Percentiles rank a stretch among this genome's conserved stretches.
Conservation (phyloP, 2,329 filamentous ascomycete species). For the Fusarium denticulatum region DNA sequence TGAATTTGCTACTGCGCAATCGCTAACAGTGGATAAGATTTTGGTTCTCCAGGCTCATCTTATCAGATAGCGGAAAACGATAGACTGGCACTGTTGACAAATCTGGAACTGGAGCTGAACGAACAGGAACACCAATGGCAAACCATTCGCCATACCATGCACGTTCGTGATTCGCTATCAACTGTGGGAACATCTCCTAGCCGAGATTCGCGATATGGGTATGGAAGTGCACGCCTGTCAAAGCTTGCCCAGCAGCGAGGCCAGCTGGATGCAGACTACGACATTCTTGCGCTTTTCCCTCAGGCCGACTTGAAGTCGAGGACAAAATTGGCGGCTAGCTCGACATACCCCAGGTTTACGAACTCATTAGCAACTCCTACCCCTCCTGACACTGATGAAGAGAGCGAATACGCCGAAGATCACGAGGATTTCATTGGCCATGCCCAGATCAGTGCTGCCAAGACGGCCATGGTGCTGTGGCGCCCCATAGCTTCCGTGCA, state of each 20-base stretch:
- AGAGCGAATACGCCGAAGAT: conserved; percentile 48
- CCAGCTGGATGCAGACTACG: conserved; percentile 25
- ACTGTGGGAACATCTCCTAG: conserved; percentile 51
- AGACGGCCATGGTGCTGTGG: conserved; percentile 36
- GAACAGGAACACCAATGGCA: conserved; percentile 69
- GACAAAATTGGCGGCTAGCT: conserved; percentile 17
- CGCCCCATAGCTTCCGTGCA: conserved; percentile 28
- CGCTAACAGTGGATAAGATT: conserved; percentile 17
- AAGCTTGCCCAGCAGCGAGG: conserved; percentile 28
- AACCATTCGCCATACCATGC: conserved; percentile 62
- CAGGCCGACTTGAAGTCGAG: conserved; percentile 25
- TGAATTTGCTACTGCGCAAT: background rate
- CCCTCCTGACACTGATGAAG: conserved; percentile 63
- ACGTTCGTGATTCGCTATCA: conserved; percentile 60
- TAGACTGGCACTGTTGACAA: conserved; percentile 62
- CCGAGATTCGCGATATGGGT: conserved; percentile 36
- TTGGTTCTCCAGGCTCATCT: conserved; percentile 8
- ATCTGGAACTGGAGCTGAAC: conserved; percentile 71
- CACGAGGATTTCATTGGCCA: conserved; percentile 26
- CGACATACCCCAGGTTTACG: conserved; percentile 29
- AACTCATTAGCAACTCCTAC: conserved; percentile 49
- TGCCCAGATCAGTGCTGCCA: conserved; percentile 19
- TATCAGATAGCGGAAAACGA: conserved; percentile 48
- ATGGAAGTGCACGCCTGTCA: conserved; percentile 26
- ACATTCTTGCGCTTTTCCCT: conserved; percentile 26